Evolutionary conservation across 2,329 filamentous ascomycete genomes (phyloP), one percentile per base, ranked within the genome.

Genomic region (Nemania serpens): DNA sequence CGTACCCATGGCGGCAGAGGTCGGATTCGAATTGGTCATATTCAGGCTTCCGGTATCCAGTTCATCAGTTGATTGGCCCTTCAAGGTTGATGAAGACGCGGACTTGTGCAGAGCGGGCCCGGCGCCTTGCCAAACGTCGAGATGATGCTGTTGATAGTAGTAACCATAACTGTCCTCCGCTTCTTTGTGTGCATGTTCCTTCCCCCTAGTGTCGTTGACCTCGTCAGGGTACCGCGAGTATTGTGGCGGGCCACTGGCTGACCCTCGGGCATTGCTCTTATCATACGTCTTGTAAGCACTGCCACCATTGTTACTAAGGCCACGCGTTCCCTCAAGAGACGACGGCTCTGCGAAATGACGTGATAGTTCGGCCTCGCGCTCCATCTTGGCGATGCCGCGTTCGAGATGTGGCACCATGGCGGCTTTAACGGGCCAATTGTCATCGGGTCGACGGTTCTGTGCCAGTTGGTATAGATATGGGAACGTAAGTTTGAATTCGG

Each of bases 371-470:
- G 52, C 59, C n/a, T 67, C 70, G 50, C 73, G 73, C 47, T 78
- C 76, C 67, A 82, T 77, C 68, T 79, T 79, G n/a, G 71, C 73
- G 20, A 81, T 71, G 7, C 79, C 79, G 51, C 77, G 75, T 57
- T 81, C 78, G 34, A 84, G 76, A 61, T 81, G 79, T 55, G 77
- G 75, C n/a, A 83, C 76, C 70, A 82, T 77, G 42, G 79, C 77
- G 7, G 78, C 79, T 65, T 80, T 81, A 15, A 76, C 71, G 33
- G 78, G 77, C 64, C 79, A 78, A 43, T 78, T 77, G 41, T 78
- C 75, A 29, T 71, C 71, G 1, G 66, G 68, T 20, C 64, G 66
- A 29, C 78, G 70, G 1, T 78, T 18, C 45, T 61, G 73, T 0
- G 75, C 77, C 62, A 82, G 82, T 43, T 70, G 73, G 67, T 79